phyloP scores from a whole-genome alignment of 2,329 filamentous ascomycete genomes.

The Phialophora macrospora region DNA sequence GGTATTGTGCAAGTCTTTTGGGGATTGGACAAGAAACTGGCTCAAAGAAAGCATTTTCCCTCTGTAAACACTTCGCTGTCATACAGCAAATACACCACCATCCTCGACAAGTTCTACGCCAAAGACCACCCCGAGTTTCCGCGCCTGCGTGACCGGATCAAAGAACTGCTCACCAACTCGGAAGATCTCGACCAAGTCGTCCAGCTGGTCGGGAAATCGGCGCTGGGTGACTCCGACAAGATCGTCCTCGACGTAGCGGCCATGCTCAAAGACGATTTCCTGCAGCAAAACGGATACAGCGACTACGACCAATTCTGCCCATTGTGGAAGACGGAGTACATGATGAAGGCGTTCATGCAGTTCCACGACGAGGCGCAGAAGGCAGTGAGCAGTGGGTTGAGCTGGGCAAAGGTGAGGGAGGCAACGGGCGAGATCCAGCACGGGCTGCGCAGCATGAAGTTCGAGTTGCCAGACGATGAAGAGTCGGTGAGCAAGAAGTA shows the following conservation, averaged over 20 bases:
- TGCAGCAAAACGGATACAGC: constrained; percentile 98
- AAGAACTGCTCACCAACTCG: constrained; percentile 88
- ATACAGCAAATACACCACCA: constrained; percentile 93
- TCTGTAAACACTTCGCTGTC: constrained; percentile 94
- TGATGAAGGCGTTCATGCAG: constrained; percentile 99
- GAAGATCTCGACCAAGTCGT: constrained; percentile 99
- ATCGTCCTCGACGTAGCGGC: constrained; percentile 93
- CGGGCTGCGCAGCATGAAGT: constrained; percentile 90
- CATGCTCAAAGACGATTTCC: constrained; percentile 95
- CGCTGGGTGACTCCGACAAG: constrained; percentile 94
- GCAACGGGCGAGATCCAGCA: constrained; percentile 84
- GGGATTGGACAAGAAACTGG: constrained; percentile 99
- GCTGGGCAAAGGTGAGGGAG: constrained; percentile 91
- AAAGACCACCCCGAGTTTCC: constrained; percentile 95
- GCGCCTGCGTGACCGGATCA: constrained; percentile 87
- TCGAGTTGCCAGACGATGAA: constrained; percentile 87
- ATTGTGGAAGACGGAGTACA: constrained; percentile 99
- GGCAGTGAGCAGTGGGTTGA: constrained; percentile 86
- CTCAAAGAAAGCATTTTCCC: constrained; percentile 98
- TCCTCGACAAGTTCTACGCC: constrained; percentile 91
- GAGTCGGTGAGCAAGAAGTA: constrained; percentile 87
- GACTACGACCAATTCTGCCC: constrained; percentile 99
- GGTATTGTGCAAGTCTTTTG: constrained; percentile 99
- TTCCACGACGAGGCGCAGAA: constrained; percentile 98
- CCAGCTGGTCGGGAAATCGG: constrained; percentile 96